Evolutionary conservation across 73 alveolate genomes (phyloP).

Genomic region (Loxodes magnus): DNA sequence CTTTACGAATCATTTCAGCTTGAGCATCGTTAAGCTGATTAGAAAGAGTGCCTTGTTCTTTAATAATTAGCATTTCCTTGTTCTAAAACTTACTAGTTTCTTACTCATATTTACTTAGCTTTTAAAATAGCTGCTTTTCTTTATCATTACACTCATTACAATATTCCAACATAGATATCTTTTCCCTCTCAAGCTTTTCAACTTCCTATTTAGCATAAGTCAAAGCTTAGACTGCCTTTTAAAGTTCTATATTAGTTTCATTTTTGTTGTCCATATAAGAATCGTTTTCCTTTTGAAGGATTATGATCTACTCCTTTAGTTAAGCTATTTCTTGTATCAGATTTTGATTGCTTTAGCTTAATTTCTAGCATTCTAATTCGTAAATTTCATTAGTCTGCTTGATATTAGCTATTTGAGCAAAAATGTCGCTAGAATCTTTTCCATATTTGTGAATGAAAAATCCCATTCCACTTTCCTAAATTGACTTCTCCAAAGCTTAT

Average conservation of each 20-base stretch:
- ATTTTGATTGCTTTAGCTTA: constrained; percentile 6
- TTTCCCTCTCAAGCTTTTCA: constrained; percentile 33
- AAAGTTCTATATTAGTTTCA: not conserved
- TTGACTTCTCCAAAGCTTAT: constrained; percentile 35
- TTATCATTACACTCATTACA: constrained; percentile 27
- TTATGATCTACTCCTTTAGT: not conserved
- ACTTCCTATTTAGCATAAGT: constrained; percentile 6
- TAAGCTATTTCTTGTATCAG: constrained; percentile 11
- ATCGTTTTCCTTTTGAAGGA: not conserved
- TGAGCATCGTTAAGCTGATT: too few species aligned
- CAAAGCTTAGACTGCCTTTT: constrained; percentile 5
- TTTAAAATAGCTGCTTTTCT: constrained; percentile 7
- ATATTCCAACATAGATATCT: constrained; percentile 39
- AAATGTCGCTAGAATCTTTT: not conserved
- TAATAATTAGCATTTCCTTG: not conserved
- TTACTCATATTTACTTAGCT: not conserved
- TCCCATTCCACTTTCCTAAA: not conserved
- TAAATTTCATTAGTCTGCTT: not conserved
- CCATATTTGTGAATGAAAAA: not conserved
- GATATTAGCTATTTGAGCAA: not conserved
- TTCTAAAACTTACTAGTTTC: not conserved
- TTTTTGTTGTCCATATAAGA: not conserved
- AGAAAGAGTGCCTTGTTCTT: too few species aligned
- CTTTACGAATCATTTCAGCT: too few species aligned
- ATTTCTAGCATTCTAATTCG: constrained; percentile 8